Evolutionary conservation across 768 basidiomycete genomes (phyloP).

Genomic region (Phanerodontia chrysosporium): DNA sequence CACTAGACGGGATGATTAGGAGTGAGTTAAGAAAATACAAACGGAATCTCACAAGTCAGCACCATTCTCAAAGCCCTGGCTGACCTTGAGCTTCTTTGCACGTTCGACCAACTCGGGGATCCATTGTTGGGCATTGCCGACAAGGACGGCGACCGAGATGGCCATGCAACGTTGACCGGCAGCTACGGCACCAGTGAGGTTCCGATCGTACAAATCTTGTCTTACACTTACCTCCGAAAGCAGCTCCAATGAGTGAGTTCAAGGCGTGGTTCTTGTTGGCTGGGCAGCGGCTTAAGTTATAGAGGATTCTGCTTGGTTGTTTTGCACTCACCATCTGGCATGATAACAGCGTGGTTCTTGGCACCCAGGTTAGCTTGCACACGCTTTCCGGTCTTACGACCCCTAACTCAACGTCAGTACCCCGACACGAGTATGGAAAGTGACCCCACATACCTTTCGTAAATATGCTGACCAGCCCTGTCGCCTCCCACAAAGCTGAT

Average conservation of each 20-base stretch:
- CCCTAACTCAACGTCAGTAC: neutral
- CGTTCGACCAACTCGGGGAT: constrained; percentile 83
- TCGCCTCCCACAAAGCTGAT: constrained; percentile 97
- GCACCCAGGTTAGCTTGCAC: constrained; percentile 81
- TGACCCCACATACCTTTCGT: constrained; percentile 49
- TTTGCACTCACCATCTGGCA: constrained; percentile 76
- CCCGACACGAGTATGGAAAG: constrained; percentile 13
- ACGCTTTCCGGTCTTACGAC: neutral
- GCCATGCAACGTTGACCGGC: neutral
- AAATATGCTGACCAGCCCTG: constrained; percentile 90
- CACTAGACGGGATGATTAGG: constrained; percentile 36
- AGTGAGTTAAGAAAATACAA: neutral
- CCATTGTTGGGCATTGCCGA: constrained; percentile 79
- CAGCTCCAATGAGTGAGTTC: constrained; percentile 90
- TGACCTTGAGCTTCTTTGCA: constrained; percentile 73
- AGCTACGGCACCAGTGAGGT: constrained; percentile 72
- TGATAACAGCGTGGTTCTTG: constrained; percentile 91
- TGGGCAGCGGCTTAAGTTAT: constrained; percentile 21
- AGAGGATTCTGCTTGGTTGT: neutral
- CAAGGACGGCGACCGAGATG: constrained; percentile 51
- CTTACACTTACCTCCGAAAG: constrained; percentile 69
- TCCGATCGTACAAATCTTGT: constrained; percentile 83
- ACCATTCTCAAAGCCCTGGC: constrained; percentile 84
- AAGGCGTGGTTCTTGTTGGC: constrained; percentile 91
- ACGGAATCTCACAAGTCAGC: constrained; percentile 66